These are phyloP conservation scores for Penicillium mononematosum DNA, from an alignment of 495 filamentous ascomycete species.

Conservation along the genomic window DNA sequence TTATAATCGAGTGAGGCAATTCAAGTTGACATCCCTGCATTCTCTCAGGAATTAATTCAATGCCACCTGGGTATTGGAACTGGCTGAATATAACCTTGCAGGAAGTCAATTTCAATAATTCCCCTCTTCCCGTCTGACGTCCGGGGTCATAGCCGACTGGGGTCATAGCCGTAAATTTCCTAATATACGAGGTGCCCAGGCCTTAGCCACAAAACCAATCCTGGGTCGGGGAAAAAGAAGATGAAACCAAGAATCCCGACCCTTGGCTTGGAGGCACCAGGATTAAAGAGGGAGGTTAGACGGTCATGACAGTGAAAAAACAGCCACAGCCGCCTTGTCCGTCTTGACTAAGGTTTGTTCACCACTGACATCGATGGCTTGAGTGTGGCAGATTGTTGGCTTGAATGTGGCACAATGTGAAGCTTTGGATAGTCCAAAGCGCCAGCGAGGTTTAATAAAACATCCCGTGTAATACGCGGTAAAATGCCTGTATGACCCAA, in stretches of 20 bases:
- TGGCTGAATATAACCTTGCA: too few relatives aligned
- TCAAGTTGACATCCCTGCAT: background rate
- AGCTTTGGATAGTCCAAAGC: background rate
- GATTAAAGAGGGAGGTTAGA: background rate
- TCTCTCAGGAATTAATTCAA: too few relatives aligned
- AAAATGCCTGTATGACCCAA: constrained; percentile 8
- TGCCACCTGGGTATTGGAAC: too few relatives aligned
- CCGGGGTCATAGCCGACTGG: background rate
- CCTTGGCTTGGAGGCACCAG: background rate
- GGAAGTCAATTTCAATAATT: background rate
- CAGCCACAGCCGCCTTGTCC: constrained; percentile 5
- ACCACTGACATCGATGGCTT: constrained; percentile 21
- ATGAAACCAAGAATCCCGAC: background rate
- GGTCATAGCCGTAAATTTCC: background rate
- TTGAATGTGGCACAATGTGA: background rate
- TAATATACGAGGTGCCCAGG: constrained; percentile 8
- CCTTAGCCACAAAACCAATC: constrained; percentile 3
- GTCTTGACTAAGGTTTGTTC: background rate
- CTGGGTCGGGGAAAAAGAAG: background rate
- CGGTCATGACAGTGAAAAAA: background rate
- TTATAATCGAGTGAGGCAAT: background rate
- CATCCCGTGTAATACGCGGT: constrained; percentile 19
- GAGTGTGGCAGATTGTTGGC: constrained; percentile 4
- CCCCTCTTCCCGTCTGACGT: background rate
- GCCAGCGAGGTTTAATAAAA: constrained; percentile 8